A percentile compares a stretch with the other conserved stretches of the same genome.
Evolutionary conservation across 768 basidiomycete species (phyloP).

Genomic region (Hygrophoropsis aurantiaca): DNA sequence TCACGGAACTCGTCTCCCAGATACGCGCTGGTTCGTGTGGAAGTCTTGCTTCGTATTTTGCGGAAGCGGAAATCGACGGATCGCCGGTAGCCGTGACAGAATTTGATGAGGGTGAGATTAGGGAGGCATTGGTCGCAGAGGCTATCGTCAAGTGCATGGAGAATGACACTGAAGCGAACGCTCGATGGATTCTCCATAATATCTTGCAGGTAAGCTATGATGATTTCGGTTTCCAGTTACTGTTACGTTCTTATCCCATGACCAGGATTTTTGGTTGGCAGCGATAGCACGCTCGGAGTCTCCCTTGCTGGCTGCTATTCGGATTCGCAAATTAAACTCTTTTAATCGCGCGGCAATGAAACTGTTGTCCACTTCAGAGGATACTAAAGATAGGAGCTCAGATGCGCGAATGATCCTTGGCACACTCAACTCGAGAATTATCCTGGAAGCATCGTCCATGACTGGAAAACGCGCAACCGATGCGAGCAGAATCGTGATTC

Average conservation of each 20-base stretch:
- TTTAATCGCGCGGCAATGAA: slow-evolving; percentile 29
- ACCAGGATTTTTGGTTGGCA: slow-evolving; percentile 2
- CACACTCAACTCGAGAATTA: slow-evolving; percentile 43
- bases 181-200: slow-evolving; percentile 51
- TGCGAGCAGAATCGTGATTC: slow-evolving; percentile 39
- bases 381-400: slow-evolving; percentile 2
- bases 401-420: slow-evolving; percentile 34
- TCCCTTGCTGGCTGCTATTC: slow-evolving; percentile 45
- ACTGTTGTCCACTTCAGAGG: slow-evolving; percentile 10
- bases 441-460: slow-evolving; percentile 49
- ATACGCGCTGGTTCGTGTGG: slow-evolving; percentile 49
- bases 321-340: slow-evolving; percentile 45
- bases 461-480: slow-evolving; percentile 30
- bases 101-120: slow-evolving; percentile 24
- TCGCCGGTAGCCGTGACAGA: slow-evolving; percentile 6
- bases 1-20: slow-evolving; percentile 44
- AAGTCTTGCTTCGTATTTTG: slow-evolving; percentile 37
- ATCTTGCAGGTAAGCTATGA: slow-evolving; percentile 46
- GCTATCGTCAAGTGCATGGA: slow-evolving; percentile 46
- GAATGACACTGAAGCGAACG: slow-evolving; percentile 41
- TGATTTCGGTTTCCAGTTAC: slow-evolving; percentile 18
- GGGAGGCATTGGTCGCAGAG: slow-evolving; percentile 47
- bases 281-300: slow-evolving; percentile 12
- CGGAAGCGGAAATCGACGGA: slow-evolving; percentile 10
- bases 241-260: slow-evolving; percentile 21